Base-by-base conservation (phyloP, 768 basidiomycete species). In the Naganishia onofrii region DNA sequence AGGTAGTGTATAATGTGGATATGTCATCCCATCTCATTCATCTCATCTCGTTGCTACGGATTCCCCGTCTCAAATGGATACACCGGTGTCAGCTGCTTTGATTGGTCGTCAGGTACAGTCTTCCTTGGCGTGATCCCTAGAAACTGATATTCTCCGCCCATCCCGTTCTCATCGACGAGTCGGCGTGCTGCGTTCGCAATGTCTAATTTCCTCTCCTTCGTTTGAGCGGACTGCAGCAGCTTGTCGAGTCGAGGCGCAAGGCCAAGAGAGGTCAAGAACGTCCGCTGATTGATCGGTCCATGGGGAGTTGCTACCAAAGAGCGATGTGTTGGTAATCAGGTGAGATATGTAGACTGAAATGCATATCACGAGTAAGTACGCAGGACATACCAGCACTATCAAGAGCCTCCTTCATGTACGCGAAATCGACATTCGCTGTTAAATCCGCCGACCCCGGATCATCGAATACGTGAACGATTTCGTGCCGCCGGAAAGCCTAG, bases 401-500 rank as follows among this genome's bases (percentile, higher is more conserved):
- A 72, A 93, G 83, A 0, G 91, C 88, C 81, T 96, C 92, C 76
- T 85, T 85, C 55, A 98, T 84, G 78, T 90, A 91, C 0, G 88
- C 86, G 81, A 98, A 98, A 81, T 99, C 94, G 57, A 99, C 95
- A 76, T 98, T 96, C n/a, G 90, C 88, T 0, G 96, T 99, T 56
- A 98, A 82, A 80, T 99, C 96, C 51, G 90, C 89, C 51, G 90
- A 85, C 21, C 96, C 96, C 0, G 94, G 93, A 12, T 84, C 83
- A 65, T 89, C 84, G 76, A 98, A 95, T 3, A 91, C 84, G 78
- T 94, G 89, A 0, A 91, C 89, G 17, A 92, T 87, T 69, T 88
- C 85, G 77, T 98, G 96, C 26, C 87, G 84, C 79, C 89, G 89
- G 85, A 99, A 97, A 0, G 90, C 96, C 94, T 97, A 70, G 1